Evolutionary conservation across 2,329 filamentous ascomycete species (phyloP).

Genomic region (Xylariaceae sp.): DNA sequence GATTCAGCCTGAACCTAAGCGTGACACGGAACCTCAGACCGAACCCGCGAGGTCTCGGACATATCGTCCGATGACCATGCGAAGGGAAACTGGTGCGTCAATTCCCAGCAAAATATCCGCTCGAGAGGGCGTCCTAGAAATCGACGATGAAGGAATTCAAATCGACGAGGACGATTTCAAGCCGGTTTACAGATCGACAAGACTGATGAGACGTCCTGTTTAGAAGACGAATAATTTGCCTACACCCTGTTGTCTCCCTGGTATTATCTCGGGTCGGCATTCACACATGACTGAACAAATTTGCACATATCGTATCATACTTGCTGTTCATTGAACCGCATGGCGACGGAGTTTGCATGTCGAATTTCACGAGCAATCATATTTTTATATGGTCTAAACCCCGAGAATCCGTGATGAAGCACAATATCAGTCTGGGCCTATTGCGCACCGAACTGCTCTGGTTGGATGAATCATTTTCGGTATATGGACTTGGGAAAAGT

Average conservation of each 20-base stretch:
- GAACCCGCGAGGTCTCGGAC: slow-evolving; percentile 51
- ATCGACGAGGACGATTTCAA: slow-evolving; percentile 40
- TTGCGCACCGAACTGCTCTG: background rate
- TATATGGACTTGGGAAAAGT: slow-evolving; percentile 16
- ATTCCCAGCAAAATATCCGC: slow-evolving; percentile 31
- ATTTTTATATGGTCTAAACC: background rate
- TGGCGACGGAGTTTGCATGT: slow-evolving; percentile 37
- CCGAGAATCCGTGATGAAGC: background rate
- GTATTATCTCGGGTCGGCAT: background rate
- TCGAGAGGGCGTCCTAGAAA: slow-evolving; percentile 31
- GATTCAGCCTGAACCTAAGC: slow-evolving; percentile 1
- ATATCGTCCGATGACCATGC: slow-evolving; percentile 59
- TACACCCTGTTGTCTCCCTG: background rate
- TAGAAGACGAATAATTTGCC: slow-evolving; percentile 20
- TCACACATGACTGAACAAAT: slow-evolving; percentile 11
- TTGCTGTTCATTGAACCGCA: slow-evolving; percentile 31
- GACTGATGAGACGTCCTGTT: slow-evolving; percentile 30
- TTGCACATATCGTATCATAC: slow-evolving; percentile 21
- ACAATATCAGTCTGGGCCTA: background rate
- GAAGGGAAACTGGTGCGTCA: slow-evolving; percentile 49
- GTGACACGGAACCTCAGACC: background rate
- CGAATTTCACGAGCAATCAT: slow-evolving; percentile 21
- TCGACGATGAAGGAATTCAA: slow-evolving; percentile 43
- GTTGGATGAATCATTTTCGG: background rate
- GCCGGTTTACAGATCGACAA: slow-evolving; percentile 33